Percentiles rank a stretch among this genome's conserved stretches.
Conservation (phyloP, 805 yeast species). For the Maudiozyma barnettii region DNA sequence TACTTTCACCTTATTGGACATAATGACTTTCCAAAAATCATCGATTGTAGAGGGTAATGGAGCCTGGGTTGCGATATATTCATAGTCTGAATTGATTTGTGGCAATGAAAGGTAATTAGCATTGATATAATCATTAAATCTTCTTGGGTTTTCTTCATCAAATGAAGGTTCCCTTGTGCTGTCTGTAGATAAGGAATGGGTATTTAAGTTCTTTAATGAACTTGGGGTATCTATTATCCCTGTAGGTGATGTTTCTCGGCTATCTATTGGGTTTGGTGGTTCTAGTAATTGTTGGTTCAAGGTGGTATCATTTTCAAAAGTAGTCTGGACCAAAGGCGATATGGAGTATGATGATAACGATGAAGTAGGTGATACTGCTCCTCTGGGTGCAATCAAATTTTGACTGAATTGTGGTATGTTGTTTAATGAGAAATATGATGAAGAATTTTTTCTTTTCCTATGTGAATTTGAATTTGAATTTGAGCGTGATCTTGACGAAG, state of each 20-base stretch:
- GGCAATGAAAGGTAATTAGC: slow-evolving; percentile 59
- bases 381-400: neutral
- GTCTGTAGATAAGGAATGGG: no score
- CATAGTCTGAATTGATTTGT: slow-evolving; percentile 31
- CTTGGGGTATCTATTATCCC: no score
- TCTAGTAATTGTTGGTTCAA: no score
- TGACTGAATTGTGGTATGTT: neutral
- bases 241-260: no score
- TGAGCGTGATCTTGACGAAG: neutral
- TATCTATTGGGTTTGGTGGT: no score
- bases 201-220: no score
- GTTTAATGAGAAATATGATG: slow-evolving; percentile 1
- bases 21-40: slow-evolving; percentile 84
- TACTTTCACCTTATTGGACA: slow-evolving; percentile 53
- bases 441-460: slow-evolving; percentile 1
- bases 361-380: neutral
- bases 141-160: neutral
- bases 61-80: slow-evolving; percentile 84
- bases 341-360: neutral
- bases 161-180: no score
- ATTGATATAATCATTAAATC: slow-evolving; percentile 59
- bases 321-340: neutral
- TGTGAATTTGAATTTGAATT: neutral
- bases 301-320: neutral
- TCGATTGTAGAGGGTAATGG: slow-evolving; percentile 69